Evolutionary conservation across 176 grass and related monocot genomes (phyloP), one percentile per base, ranked within the genome.

Genomic region (Guadua angustifolia): DNA sequence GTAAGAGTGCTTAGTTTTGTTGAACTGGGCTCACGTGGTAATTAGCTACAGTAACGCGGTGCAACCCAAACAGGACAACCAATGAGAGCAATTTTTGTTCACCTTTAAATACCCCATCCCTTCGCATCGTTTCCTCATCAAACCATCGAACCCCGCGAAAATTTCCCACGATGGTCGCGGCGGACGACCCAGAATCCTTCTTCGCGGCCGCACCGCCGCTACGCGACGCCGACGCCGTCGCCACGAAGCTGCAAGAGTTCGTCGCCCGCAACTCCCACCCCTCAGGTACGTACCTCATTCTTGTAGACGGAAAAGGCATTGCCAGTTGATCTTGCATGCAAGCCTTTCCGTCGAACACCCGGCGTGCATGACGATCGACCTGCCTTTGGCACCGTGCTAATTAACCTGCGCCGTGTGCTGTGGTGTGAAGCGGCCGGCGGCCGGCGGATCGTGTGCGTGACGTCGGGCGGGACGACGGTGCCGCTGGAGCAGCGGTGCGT

Each of bases 401-500:
- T 36, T 36, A 36, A 36, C 56, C 61, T 12, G 32, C 36, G 12
- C 36, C 42, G 6, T 53, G 49, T 33, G 4, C 71, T 9, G 51
- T 58, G 33, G 43, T 51, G 57, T 56, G 74, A 36, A 85, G 88
- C 52, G 61, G 72, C n/a, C 66, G 75, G 19, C 49, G 81, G 55
- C 6, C 71, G 83, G 75, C 70, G 87, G 63, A 83, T 95, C 53
- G 92, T 93, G 9, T 98, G 95, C 75, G 92, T 98, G 71, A 98
- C 95, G 70, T 98, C 95, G 36, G 95, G 95, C 52, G 95, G 95
- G 35, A 98, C 95, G 11, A 98, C 89, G 64, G 92, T 98, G 81
- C 95, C 92, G 11, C 85, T 98, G 59, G 92, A 98, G 90, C 92
- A 95, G 82, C 83, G 91, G 32, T 98, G 95, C 79, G 92, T 98